phyloP scores from a whole-genome alignment of 257 asterid species.

The Marsdenia floribunda region DNA sequence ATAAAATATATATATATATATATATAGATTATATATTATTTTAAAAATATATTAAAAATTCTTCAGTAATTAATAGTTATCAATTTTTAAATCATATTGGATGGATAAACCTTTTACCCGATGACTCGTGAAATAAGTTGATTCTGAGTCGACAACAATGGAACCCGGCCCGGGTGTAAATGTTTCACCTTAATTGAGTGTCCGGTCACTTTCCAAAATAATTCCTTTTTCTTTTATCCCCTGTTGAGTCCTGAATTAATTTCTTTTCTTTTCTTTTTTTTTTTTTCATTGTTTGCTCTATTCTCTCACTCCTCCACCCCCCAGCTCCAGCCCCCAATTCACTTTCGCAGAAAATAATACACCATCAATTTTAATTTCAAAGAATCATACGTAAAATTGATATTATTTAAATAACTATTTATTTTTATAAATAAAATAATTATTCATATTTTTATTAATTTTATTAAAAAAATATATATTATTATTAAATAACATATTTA shows the following conservation, averaged over 20 bases:
- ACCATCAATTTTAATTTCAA: not conserved
- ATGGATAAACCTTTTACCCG: too few species aligned
- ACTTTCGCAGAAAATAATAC: not conserved
- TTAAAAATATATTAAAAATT: too few species aligned
- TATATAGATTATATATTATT: too few species aligned
- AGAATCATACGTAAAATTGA: not conserved
- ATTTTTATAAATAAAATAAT: too few species aligned
- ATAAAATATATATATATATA: too few species aligned
- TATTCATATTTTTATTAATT: not conserved
- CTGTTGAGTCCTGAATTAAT: not conserved
- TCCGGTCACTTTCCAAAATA: not conserved
- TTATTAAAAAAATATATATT: not conserved
- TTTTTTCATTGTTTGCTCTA: not conserved
- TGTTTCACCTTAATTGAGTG: not conserved
- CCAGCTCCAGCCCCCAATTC: not conserved
- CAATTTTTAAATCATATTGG: too few species aligned
- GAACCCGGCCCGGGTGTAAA: not conserved
- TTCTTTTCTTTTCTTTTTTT: too few species aligned
- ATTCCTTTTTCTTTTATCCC: not conserved
- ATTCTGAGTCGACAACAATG: not conserved
- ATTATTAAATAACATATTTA: not conserved
- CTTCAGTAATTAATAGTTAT: too few species aligned
- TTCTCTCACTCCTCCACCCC: not conserved
- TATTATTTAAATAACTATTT: too few species aligned
- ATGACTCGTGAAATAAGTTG: too few species aligned